Evolutionary conservation across 176 grass and related monocot species (phyloP).

Genomic region (Triticum urartu): DNA sequence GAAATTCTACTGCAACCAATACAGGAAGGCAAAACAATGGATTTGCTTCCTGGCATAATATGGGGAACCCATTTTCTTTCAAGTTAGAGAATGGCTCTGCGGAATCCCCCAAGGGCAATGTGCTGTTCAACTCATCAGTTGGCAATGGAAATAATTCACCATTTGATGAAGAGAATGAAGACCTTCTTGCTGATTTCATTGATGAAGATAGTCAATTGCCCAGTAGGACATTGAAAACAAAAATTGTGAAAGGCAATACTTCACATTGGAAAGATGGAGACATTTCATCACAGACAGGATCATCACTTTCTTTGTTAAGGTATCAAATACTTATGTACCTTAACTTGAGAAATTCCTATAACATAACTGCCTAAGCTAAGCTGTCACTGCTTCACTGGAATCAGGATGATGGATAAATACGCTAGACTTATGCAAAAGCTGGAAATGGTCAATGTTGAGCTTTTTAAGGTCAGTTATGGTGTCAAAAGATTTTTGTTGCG

Average conservation of each 20-base stretch:
- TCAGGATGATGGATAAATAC: slow-evolving; percentile 99
- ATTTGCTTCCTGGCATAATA: slow-evolving; percentile 74
- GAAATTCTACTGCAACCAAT: slow-evolving; percentile 40
- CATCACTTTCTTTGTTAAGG: slow-evolving; percentile 94
- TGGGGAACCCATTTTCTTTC: slow-evolving; percentile 73
- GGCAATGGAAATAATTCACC: slow-evolving; percentile 56
- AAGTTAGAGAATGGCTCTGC: slow-evolving; percentile 61
- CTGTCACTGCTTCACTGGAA: slow-evolving; percentile 20
- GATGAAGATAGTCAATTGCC: slow-evolving; percentile 99
- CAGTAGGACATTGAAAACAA: slow-evolving; percentile 75
- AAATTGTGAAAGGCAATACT: slow-evolving; percentile 54
- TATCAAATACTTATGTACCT: slow-evolving; percentile 43
- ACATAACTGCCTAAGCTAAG: slow-evolving; percentile 27
- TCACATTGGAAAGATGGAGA: slow-evolving; percentile 79
- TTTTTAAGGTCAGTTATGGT: slow-evolving; percentile 75
- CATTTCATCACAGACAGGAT: slow-evolving; percentile 91
- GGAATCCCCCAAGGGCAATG: slow-evolving; percentile 66
- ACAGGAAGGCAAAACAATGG: slow-evolving; percentile 53
- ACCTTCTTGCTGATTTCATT: slow-evolving; percentile 99
- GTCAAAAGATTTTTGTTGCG: slow-evolving; percentile 24
- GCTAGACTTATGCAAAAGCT: slow-evolving; percentile 98
- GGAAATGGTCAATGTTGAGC: slow-evolving; percentile 90
- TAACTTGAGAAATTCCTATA: slow-evolving; percentile 21
- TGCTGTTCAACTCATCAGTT: slow-evolving; percentile 40
- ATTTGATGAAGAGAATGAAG: slow-evolving; percentile 96